These are phyloP conservation scores for Haberlea rhodopensis DNA, from an alignment of 257 asterid genomes.

Conservation along the genomic window DNA sequence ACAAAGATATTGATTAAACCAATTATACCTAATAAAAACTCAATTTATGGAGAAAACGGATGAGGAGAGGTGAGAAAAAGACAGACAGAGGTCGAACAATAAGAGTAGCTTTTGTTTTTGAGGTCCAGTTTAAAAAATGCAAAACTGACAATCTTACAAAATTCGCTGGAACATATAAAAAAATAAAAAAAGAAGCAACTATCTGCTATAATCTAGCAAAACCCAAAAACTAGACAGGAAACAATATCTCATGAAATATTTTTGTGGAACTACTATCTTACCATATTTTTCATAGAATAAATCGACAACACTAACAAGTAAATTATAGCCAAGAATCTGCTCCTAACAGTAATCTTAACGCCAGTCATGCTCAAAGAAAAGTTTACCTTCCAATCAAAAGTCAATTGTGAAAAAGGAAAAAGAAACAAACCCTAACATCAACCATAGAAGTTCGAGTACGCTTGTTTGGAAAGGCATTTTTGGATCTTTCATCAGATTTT, in stretches of 20 bases:
- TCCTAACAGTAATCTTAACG: not conserved
- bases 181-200: too few relatives aligned
- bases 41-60: not conserved
- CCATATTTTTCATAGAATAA: not conserved
- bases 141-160: slow-evolving; percentile 16
- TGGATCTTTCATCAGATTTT: slow-evolving; percentile 64
- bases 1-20: not conserved
- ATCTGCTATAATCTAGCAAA: slow-evolving; percentile 18
- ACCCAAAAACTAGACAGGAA: slow-evolving; percentile 20
- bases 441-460: slow-evolving; percentile 89
- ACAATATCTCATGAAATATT: slow-evolving; percentile 14
- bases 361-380: not conserved
- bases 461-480: slow-evolving; percentile 66
- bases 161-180: slow-evolving; percentile 21
- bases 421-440: slow-evolving; percentile 60
- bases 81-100: not conserved
- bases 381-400: slow-evolving; percentile 1
- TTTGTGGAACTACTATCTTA: not conserved
- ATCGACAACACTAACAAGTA: too few relatives aligned
- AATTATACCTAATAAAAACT: too few relatives aligned
- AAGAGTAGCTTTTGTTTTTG: not conserved
- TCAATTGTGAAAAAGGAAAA: slow-evolving; percentile 5
- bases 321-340: too few relatives aligned
- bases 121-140: slow-evolving; percentile 20
- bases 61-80: not conserved